phyloP scores from a whole-genome alignment of 2,329 filamentous ascomycete genomes.

The Xylaria sp. region DNA sequence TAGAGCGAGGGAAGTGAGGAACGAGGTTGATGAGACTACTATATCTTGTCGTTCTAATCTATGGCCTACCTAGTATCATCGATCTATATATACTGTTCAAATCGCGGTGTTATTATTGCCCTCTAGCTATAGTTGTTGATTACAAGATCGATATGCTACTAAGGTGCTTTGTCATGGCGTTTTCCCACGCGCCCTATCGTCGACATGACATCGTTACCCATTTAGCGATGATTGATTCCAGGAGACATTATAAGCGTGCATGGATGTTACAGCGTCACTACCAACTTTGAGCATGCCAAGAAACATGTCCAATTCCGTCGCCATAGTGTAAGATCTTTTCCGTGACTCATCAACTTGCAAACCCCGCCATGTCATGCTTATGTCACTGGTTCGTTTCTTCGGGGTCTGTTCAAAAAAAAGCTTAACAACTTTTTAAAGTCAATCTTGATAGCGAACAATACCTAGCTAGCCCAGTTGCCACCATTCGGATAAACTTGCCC shows the following conservation, averaged over 20 bases:
- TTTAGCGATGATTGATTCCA: neutral
- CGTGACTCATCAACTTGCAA: neutral
- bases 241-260: neutral
- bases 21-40: neutral
- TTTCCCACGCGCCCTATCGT: neutral
- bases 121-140: neutral
- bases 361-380: neutral
- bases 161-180: slow-evolving; percentile 1
- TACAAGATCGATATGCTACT: neutral
- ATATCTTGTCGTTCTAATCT: neutral
- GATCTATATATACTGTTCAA: slow-evolving; percentile 1
- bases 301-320: neutral
- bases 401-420: too few species aligned
- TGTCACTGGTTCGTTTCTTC: too few species aligned
- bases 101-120: neutral
- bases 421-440: too few species aligned
- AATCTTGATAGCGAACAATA: too few species aligned
- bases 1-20: neutral
- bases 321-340: neutral
- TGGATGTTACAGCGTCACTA: neutral
- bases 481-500: too few species aligned
- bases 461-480: too few species aligned
- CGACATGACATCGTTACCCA: neutral
- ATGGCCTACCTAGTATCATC: neutral
- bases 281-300: neutral